Evolutionary conservation across 2,329 filamentous ascomycete genomes (phyloP), one percentile per base, ranked within the genome.

Genomic region (Leptodontidium sp.): DNA sequence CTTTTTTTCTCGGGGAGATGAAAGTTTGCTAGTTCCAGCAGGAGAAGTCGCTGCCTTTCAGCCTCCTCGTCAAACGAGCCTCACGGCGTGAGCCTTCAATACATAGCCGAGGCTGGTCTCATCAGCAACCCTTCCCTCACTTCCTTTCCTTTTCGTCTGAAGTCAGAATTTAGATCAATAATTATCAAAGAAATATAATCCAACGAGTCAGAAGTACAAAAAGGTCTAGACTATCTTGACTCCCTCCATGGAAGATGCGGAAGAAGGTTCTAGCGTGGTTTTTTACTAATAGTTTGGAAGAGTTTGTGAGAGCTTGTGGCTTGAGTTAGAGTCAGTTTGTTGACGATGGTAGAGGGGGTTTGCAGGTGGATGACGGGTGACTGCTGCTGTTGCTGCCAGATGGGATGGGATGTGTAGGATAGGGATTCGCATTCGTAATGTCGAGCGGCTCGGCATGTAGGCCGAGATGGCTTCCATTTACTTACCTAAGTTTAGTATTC

Each of bases 1-100:
- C 49, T 52, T n/a, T 29, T 29, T 52, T 29, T 11, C 24, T 47
- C 38, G 24, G 58, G 24, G 15, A 32, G 17, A n/a, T 17, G 21
- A 32, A 12, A 32, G 14, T 47, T 47, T 40, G 17, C 24, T n/a
- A 35, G 14, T 15, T 11, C 21, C 21, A 21, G 21, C 21, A 21
- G 21, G 21, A 21, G 21, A 21, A 21, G 21, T 21, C 21, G 4
- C 40, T 61, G 24, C 29, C 38, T 49, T 32, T 32, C 58, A 61
- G 58, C 58, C 58, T 61, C 38, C 15, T 61, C 43, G 40, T 47
- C 40, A 61, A 24, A 55, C 45, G 45, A 49, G 15, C 15, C 45
- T 49, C 40, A 15, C n/a, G 45, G 45, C 45, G 45, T n/a, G n/a
- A 24, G 9, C 47, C 8, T 12, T 50, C 47, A 21, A 4, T 8